Evolutionary conservation across 2,329 filamentous ascomycete genomes (phyloP).

Genomic region (Epichloe gansuensis): DNA sequence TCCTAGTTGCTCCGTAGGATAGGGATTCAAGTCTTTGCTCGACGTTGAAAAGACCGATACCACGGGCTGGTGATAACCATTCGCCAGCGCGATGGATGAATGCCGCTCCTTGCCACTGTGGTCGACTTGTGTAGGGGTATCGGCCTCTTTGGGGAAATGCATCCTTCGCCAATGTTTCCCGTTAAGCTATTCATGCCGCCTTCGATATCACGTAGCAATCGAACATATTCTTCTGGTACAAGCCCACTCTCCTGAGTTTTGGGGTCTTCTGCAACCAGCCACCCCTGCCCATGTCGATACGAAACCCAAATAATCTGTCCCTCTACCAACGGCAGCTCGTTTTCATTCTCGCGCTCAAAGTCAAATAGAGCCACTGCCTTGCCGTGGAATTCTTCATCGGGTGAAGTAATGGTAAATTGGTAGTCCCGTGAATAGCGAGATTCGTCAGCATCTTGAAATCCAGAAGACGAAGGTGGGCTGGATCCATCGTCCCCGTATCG

Average conservation of each 20-base stretch:
- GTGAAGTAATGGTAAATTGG: conserved; percentile 87
- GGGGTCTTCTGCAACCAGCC: conserved; percentile 93
- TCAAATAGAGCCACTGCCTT: conserved; percentile 93
- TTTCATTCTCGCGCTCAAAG: conserved; percentile 91
- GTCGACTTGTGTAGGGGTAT: conserved; percentile 51
- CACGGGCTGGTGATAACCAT: conserved; percentile 57
- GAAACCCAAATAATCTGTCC: conserved; percentile 95
- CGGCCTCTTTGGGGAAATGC: conserved; percentile 40
- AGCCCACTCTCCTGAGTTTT: conserved; percentile 88
- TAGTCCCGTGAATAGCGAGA: conserved; percentile 83
- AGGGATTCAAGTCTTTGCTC: conserved; percentile 56
- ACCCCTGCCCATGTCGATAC: conserved; percentile 91
- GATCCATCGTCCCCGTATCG: conserved; percentile 42
- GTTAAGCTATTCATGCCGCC: conserved; percentile 69
- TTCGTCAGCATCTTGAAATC: conserved; percentile 50
- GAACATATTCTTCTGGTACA: conserved; percentile 93
- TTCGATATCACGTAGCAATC: conserved; percentile 83
- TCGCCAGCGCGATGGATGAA: conserved; percentile 32
- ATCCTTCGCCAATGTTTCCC: conserved; percentile 43
- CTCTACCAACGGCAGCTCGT: conserved; percentile 83
- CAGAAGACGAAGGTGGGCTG: conserved; percentile 46
- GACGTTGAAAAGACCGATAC: conserved; percentile 60
- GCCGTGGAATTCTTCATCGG: conserved; percentile 95
- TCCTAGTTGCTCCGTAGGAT: conserved; percentile 52
- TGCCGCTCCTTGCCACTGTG: conserved; percentile 35